Evolutionary conservation across 345 rosid genomes (phyloP).

Genomic region (Passiflora organensis): DNA sequence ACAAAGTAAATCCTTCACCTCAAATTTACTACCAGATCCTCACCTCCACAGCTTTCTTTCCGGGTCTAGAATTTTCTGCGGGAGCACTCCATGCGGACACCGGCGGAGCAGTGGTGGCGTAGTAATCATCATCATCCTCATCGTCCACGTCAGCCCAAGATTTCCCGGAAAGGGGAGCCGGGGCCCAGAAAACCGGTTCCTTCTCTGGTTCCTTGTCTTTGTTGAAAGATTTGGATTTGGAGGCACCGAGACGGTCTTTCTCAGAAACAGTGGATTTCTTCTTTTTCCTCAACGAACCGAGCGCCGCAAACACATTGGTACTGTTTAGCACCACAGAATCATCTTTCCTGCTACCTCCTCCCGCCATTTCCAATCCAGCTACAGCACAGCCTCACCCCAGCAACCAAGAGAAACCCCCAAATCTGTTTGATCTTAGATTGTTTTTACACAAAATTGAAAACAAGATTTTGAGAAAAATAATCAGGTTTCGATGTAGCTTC

Average conservation of each 20-base stretch:
- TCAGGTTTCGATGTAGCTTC: too few species aligned
- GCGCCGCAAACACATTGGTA: slow-evolving; percentile 39
- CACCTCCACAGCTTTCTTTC: slow-evolving; percentile 17
- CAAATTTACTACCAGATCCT: neutral
- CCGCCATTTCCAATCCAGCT: slow-evolving; percentile 5
- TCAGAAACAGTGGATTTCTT: slow-evolving; percentile 23
- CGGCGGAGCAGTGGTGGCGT: slow-evolving; percentile 30
- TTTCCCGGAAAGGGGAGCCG: slow-evolving; percentile 29
- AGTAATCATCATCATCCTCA: slow-evolving; percentile 41
- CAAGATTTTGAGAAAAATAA: too few species aligned
- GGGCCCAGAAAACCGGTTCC: slow-evolving; percentile 36
- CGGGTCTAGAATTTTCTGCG: slow-evolving; percentile 10
- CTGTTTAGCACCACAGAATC: slow-evolving; percentile 33
- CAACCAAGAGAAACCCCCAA: too few species aligned
- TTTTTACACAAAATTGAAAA: too few species aligned
- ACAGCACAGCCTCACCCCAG: too few species aligned
- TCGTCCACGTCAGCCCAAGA: slow-evolving; percentile 46
- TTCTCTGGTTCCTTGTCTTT: slow-evolving; percentile 13
- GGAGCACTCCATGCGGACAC: slow-evolving; percentile 21
- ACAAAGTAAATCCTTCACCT: too few species aligned
- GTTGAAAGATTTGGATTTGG: slow-evolving; percentile 5
- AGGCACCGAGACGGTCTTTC: slow-evolving; percentile 17
- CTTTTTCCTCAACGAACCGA: slow-evolving; percentile 34
- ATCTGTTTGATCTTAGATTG: too few species aligned
- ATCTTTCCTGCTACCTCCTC: slow-evolving; percentile 31